A percentile compares a stretch with the other conserved stretches of the same genome.
These are phyloP conservation scores for Xylariaceae sp. DNA, from an alignment of 2,329 filamentous ascomycete species.

Conservation along the genomic window DNA sequence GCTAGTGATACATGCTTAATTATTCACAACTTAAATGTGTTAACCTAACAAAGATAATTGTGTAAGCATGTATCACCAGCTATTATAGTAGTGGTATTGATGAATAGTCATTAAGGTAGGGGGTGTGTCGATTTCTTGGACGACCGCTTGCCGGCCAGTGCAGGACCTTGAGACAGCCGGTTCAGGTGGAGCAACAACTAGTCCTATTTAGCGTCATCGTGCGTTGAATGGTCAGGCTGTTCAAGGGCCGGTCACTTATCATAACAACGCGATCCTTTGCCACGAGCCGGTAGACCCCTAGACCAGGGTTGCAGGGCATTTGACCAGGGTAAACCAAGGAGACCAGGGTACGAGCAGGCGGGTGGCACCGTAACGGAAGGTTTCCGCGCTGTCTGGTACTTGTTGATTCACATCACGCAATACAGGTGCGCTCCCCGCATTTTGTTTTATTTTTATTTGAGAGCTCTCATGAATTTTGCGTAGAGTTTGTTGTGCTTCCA, in stretches of 20 bases:
- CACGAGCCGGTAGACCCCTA: slow-evolving; percentile 1
- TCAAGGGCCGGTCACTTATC: background rate
- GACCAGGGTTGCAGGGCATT: background rate
- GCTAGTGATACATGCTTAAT: too few species aligned
- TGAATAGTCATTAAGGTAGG: too few species aligned
- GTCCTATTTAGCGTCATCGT: slow-evolving; percentile 19
- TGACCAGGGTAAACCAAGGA: slow-evolving; percentile 1
- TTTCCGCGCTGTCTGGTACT: slow-evolving; percentile 23
- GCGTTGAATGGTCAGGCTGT: slow-evolving; percentile 5
- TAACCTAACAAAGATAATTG: too few species aligned
- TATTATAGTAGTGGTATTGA: too few species aligned
- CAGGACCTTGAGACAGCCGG: background rate
- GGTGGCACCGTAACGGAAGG: slow-evolving; percentile 27
- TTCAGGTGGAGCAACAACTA: too few species aligned
- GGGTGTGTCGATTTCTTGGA: too few species aligned
- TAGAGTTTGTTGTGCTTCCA: background rate
- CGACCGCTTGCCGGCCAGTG: background rate
- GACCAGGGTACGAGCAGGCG: slow-evolving; percentile 2
- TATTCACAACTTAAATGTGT: too few species aligned
- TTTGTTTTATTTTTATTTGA: background rate
- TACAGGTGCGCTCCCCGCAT: slow-evolving; percentile 12
- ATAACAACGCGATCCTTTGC: background rate
- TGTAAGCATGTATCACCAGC: too few species aligned
- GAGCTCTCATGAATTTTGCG: background rate
- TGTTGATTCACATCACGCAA: background rate